These are phyloP conservation scores for Tetratostichococcus sp. DNA, from an alignment of 139 green algal genomes.

Conservation along the genomic window DNA sequence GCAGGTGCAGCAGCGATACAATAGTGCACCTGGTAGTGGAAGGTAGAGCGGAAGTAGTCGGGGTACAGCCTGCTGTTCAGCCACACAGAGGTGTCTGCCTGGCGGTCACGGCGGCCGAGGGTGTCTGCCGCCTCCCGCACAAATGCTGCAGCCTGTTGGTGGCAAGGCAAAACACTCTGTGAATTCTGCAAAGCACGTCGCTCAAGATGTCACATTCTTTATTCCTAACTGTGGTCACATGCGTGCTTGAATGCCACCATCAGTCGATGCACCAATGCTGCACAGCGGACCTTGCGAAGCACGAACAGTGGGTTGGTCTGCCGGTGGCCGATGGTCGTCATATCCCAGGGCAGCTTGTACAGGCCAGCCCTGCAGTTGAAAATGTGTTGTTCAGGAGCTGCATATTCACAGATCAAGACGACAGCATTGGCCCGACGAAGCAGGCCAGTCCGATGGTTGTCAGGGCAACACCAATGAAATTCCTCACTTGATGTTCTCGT, in stretches of 20 bases:
- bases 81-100: constrained; percentile 43
- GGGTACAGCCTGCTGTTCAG: constrained; percentile 63
- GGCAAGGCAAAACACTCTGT: too few species aligned
- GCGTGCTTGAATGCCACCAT: too few species aligned
- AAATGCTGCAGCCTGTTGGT: constrained; percentile 29
- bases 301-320: constrained; percentile 79
- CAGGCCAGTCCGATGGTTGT: not conserved
- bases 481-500: constrained; percentile 23
- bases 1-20: too few species aligned
- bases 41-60: constrained; percentile 78
- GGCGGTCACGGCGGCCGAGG: constrained; percentile 36
- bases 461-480: not conserved
- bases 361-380: constrained; percentile 13
- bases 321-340: constrained; percentile 60
- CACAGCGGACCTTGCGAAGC: not conserved
- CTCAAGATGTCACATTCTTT: too few species aligned
- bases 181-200: too few species aligned
- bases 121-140: constrained; percentile 50
- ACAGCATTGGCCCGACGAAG: too few species aligned
- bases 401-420: too few species aligned
- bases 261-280: too few species aligned
- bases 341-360: constrained; percentile 83
- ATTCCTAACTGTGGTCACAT: too few species aligned
- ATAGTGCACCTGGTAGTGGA: constrained; percentile 68
- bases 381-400: not conserved